Evolutionary conservation across 1,139 yeast species (phyloP).

Genomic region (Starmera stellimalicola): DNA sequence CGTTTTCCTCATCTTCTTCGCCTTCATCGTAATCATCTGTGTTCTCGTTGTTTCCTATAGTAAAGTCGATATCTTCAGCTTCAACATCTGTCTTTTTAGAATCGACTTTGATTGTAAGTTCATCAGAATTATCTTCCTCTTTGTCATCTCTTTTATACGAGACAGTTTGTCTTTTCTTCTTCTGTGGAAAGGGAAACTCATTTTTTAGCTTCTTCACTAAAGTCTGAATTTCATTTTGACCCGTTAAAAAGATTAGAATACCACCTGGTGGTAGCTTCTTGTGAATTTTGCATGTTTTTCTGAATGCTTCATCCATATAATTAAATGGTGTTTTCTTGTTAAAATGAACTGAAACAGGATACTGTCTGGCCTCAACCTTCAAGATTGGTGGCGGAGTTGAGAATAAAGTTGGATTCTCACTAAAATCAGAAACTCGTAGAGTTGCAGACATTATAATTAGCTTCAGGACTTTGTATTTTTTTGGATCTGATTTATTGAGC

Average conservation of each 20-base stretch:
- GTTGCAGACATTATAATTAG: constrained; percentile 92
- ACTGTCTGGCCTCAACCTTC: constrained; percentile 90
- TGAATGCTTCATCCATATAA: constrained; percentile 80
- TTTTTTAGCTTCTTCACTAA: constrained; percentile 61
- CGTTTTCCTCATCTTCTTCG: constrained; percentile 48
- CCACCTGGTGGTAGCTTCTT: constrained; percentile 87
- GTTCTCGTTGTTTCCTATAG: constrained; percentile 31
- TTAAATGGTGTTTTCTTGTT: constrained; percentile 68
- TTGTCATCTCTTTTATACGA: not conserved
- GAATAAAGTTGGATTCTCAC: constrained; percentile 69
- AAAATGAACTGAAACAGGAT: constrained; percentile 89
- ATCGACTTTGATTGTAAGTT: constrained; percentile 29
- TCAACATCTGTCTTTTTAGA: constrained; percentile 63
- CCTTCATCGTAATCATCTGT: constrained; percentile 32
- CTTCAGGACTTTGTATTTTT: constrained; percentile 48
- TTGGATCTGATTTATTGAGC: constrained; percentile 38
- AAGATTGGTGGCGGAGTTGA: constrained; percentile 79
- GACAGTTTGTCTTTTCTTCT: constrained; percentile 13
- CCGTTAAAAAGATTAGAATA: constrained; percentile 83
- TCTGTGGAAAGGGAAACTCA: constrained; percentile 54
- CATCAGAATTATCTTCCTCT: not conserved
- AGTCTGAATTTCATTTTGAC: constrained; percentile 81
- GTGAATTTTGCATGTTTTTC: constrained; percentile 83
- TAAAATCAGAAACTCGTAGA: constrained; percentile 82
- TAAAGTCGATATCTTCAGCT: constrained; percentile 83